Percentiles rank a stretch among this genome's conserved stretches.
Evolutionary conservation across 768 basidiomycete genomes (phyloP).

Genomic region (Psilocybe tampanensis): DNA sequence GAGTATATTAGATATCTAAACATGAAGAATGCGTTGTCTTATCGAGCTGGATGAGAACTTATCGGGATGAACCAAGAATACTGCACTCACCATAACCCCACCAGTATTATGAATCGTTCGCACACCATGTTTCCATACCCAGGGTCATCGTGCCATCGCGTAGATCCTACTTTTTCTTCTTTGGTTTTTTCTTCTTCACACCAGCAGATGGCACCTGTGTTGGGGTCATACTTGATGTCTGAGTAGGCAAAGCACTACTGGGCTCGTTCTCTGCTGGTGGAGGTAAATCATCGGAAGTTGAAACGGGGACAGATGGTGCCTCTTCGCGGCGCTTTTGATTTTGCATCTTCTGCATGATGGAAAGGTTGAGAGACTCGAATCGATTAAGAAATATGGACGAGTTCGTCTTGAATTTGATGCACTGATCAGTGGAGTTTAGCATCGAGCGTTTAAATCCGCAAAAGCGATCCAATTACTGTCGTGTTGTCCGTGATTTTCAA

Average conservation of each 20-base stretch:
- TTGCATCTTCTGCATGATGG: conserved; percentile 86
- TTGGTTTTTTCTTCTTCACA: conserved; percentile 82
- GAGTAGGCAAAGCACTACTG: conserved; percentile 29
- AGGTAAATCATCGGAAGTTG: conserved; percentile 16
- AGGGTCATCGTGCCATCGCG: not conserved
- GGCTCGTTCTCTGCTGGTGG: conserved; percentile 23
- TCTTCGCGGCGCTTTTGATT: conserved; percentile 48
- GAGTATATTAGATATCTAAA: not conserved
- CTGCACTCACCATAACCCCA: not conserved
- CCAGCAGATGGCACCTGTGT: conserved; percentile 46
- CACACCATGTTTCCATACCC: not conserved
- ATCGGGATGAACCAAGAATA: not conserved
- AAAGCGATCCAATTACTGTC: conserved; percentile 54
- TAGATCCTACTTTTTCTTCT: conserved; percentile 66
- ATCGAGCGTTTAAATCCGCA: not conserved
- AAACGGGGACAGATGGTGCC: conserved; percentile 30
- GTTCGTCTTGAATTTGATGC: conserved; percentile 94
- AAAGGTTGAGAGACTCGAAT: conserved; percentile 89
- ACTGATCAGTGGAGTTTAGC: conserved; percentile 48
- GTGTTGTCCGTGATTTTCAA: conserved; percentile 93
- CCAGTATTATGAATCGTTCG: not conserved
- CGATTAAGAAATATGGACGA: conserved; percentile 96
- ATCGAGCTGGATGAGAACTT: not conserved
- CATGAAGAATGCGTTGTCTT: not conserved
- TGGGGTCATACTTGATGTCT: conserved; percentile 32